Evolutionary conservation across 805 yeast species (phyloP).

Genomic region (Phaffomyces thermotolerans): DNA sequence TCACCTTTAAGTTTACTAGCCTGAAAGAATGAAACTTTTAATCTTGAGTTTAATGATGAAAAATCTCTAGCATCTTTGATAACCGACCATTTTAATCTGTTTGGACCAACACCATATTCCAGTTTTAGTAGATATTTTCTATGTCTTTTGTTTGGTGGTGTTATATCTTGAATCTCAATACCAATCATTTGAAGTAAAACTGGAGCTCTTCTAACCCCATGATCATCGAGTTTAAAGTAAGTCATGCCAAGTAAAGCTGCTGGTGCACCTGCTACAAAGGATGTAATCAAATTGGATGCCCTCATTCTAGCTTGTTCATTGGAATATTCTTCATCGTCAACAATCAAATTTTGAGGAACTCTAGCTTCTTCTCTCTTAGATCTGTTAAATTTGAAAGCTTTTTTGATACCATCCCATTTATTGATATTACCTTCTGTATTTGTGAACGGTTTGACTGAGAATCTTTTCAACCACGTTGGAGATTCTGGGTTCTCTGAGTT

Average conservation of each 20-base stretch:
- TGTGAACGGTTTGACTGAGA: conserved; percentile 13
- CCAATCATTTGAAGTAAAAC: conserved; percentile 67
- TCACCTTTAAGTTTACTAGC: conserved; percentile 19
- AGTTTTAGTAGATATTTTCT: conserved; percentile 57
- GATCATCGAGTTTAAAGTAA: conserved; percentile 68
- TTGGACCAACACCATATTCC: conserved; percentile 85
- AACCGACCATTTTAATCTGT: conserved; percentile 74
- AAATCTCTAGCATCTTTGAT: conserved; percentile 67
- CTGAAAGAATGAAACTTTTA: conserved; percentile 48
- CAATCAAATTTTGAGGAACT: not conserved
- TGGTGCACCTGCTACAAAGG: conserved; percentile 62
- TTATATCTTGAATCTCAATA: conserved; percentile 48
- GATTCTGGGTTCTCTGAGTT: conserved; percentile 3
- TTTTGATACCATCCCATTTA: conserved; percentile 23
- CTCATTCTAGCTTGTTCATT: conserved; percentile 23
- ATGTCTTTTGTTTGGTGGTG: conserved; percentile 26
- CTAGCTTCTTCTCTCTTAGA: not conserved
- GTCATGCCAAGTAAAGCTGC: conserved; percentile 71
- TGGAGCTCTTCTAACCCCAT: conserved; percentile 74
- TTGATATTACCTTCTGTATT: conserved; percentile 5
- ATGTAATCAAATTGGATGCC: conserved; percentile 40
- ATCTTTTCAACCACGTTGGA: conserved; percentile 21
- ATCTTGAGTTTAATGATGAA: conserved; percentile 57
- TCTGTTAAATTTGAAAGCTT: conserved; percentile 19
- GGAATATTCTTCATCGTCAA: conserved; percentile 8